These are phyloP conservation scores for Eragrostis nindensis DNA, from an alignment of 176 grass and related monocot genomes.

Conservation along the genomic window DNA sequence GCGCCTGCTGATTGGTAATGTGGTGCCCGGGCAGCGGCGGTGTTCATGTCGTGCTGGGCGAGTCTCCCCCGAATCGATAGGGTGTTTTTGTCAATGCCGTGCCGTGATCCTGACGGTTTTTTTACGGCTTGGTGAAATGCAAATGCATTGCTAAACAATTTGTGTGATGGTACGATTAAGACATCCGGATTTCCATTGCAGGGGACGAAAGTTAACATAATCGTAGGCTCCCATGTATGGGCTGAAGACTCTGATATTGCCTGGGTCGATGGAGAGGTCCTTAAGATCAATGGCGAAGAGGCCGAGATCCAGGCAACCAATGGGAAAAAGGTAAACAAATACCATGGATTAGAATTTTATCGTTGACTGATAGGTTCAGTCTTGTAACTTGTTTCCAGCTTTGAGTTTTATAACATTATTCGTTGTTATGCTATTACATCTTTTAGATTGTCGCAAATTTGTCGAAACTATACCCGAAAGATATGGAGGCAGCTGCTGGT, in stretches of 20 bases:
- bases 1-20: not conserved
- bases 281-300: conserved; percentile 86
- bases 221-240: conserved; percentile 95
- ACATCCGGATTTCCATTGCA: conserved; percentile 38
- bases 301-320: conserved; percentile 67
- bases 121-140: not conserved
- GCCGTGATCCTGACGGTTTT: not conserved
- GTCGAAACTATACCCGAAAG: conserved; percentile 95
- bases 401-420: conserved; percentile 20
- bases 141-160: not conserved
- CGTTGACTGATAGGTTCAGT: not conserved
- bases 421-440: conserved; percentile 8
- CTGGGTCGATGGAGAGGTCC: conserved; percentile 91
- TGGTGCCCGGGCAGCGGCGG: not conserved
- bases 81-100: not conserved
- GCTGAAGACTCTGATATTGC: conserved; percentile 64
- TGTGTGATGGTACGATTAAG: conserved; percentile 1
- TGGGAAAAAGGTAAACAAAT: conserved; percentile 73
- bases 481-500: conserved; percentile 92
- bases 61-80: not conserved
- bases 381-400: not conserved
- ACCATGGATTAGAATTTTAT: not conserved
- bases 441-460: conserved; percentile 73
- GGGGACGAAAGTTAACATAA: conserved; percentile 97
- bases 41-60: not conserved